A percentile compares a stretch with the other conserved stretches of the same genome.
These are phyloP conservation scores for Leccinum subtestaceum DNA, from an alignment of 768 basidiomycete species.

Conservation along the genomic window DNA sequence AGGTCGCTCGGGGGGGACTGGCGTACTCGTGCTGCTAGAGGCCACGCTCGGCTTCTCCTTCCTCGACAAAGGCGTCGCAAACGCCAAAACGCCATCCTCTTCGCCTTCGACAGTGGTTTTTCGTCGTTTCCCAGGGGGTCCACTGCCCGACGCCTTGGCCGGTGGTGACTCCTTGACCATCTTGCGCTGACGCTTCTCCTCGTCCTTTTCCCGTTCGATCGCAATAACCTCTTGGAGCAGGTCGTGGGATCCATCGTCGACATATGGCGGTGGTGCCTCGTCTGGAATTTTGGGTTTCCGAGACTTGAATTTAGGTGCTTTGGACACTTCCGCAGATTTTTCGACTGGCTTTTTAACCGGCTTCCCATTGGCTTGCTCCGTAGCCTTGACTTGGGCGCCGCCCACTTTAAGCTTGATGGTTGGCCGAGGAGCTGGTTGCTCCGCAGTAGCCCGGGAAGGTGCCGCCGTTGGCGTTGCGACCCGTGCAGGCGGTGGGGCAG, in stretches of 20 bases:
- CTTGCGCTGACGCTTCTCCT: slow-evolving; percentile 47
- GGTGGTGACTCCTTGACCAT: slow-evolving; percentile 35
- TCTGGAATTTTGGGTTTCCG: slow-evolving; percentile 45
- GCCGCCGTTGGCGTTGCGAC: slow-evolving; percentile 10
- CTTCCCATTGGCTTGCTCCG: slow-evolving; percentile 31
- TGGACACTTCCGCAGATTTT: slow-evolving; percentile 33
- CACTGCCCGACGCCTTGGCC: slow-evolving; percentile 37
- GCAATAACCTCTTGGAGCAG: slow-evolving; percentile 79
- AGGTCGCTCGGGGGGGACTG: slow-evolving; percentile 35
- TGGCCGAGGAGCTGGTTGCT: slow-evolving; percentile 46
- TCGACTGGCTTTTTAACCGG: slow-evolving; percentile 21
- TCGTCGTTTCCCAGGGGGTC: slow-evolving; percentile 55
- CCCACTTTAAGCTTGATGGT: slow-evolving; percentile 69
- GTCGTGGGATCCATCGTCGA: slow-evolving; percentile 81
- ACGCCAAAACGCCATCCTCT: slow-evolving; percentile 57
- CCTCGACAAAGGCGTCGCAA: slow-evolving; percentile 59
- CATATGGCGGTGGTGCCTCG: slow-evolving; percentile 61
- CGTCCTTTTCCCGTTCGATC: slow-evolving; percentile 66
- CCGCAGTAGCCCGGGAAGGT: slow-evolving; percentile 11
- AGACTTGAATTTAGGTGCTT: slow-evolving; percentile 37
- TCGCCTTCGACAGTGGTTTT: slow-evolving; percentile 48
- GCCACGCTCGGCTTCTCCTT: slow-evolving; percentile 38
- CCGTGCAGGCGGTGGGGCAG: slow-evolving; percentile 10
- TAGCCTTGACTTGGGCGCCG: slow-evolving; percentile 35
- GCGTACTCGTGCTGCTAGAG: slow-evolving; percentile 40